These are phyloP conservation scores for Obelidium mucronatum DNA, from an alignment of 192 early-diverging fungal species.

Conservation along the genomic window DNA sequence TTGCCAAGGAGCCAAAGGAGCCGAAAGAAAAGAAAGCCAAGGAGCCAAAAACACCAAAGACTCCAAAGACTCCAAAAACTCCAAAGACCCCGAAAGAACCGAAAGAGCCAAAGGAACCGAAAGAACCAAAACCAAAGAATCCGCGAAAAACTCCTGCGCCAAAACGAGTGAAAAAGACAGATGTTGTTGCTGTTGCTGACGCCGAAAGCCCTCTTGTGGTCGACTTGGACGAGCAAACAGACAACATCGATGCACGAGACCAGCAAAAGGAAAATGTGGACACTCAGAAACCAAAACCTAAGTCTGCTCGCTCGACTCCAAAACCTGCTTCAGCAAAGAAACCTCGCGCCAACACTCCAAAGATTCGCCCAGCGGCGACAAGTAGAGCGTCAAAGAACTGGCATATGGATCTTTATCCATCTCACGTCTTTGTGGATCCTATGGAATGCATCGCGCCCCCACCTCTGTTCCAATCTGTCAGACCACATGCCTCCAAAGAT, in stretches of 20 bases:
- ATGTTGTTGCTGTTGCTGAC: too few relatives aligned
- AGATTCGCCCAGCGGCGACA: not conserved
- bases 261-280: too few relatives aligned
- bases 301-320: not conserved
- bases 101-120: not conserved
- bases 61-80: not conserved
- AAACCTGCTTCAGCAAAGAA: not conserved
- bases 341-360: too few relatives aligned
- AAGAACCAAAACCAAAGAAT: not conserved
- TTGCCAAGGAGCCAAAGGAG: not conserved
- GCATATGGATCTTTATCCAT: not conserved
- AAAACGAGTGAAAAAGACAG: not conserved
- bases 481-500: not conserved
- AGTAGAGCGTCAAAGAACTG: not conserved
- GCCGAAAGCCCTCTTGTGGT: too few relatives aligned
- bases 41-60: conserved; percentile 4
- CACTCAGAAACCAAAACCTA: not conserved
- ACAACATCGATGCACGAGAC: too few relatives aligned
- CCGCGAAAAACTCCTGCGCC: not conserved
- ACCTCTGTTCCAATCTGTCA: not conserved
- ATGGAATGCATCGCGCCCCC: too few relatives aligned
- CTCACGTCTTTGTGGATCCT: not conserved
- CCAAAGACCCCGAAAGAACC: not conserved
- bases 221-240: too few relatives aligned
- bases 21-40: not conserved